These are phyloP conservation scores for Periglandula ipomoeae DNA, from an alignment of 2,329 filamentous ascomycete genomes.

Conservation along the genomic window DNA sequence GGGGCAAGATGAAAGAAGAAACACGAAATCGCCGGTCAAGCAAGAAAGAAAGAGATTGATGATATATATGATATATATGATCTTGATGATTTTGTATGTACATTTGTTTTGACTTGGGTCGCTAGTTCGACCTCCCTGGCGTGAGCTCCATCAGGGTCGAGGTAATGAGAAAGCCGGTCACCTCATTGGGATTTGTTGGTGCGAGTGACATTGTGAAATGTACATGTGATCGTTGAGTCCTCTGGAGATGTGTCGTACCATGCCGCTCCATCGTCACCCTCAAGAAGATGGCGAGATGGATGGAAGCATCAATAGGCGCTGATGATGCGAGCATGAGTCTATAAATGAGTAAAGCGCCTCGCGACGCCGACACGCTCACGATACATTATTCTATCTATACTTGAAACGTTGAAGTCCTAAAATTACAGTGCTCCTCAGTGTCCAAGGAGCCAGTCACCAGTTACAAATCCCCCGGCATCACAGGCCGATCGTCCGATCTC, in stretches of 20 bases:
- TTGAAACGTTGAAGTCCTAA: neutral
- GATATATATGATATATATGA: slow-evolving; percentile 16
- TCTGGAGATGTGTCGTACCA: no score
- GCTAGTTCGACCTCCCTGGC: slow-evolving; percentile 28
- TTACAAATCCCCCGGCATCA: neutral
- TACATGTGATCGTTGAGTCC: no score
- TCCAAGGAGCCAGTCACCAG: neutral
- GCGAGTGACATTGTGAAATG: no score
- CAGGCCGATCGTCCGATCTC: neutral
- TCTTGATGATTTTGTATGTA: slow-evolving; percentile 21
- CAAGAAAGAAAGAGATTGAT: slow-evolving; percentile 7
- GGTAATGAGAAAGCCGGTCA: slow-evolving; percentile 29
- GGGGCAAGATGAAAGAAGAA: slow-evolving; percentile 2
- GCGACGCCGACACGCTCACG: neutral
- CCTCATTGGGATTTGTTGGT: slow-evolving; percentile 20
- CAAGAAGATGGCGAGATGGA: neutral
- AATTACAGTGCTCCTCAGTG: neutral
- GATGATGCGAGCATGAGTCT: neutral
- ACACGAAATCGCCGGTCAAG: slow-evolving; percentile 1
- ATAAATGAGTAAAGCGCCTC: neutral
- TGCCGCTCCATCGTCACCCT: no score
- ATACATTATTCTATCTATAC: neutral
- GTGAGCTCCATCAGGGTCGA: slow-evolving; percentile 24
- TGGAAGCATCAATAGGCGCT: neutral
- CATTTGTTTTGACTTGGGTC: slow-evolving; percentile 14